Evolutionary conservation across 805 yeast genomes (phyloP), one percentile per base, ranked within the genome.

Genomic region (Kodamaea kakaduensis): DNA sequence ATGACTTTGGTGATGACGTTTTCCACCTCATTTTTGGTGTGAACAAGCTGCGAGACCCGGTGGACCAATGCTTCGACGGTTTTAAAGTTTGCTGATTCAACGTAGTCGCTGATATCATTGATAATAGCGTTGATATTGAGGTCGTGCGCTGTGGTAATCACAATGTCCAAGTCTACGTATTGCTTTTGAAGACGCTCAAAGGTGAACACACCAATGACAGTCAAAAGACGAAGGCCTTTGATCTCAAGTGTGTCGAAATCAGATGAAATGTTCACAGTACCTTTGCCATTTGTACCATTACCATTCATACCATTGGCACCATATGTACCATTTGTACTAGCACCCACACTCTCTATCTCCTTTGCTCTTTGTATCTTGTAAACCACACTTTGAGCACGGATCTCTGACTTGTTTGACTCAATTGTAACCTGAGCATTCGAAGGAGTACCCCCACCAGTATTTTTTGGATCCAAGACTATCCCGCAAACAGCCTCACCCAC

Each of bases 1-100:
- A 79, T 75, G 1, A 88, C 95, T 17, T 67, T 68, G 1, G 84
- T 93, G 12, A 56, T 48, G 1, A 73, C 74, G 15, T 58, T 49
- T 4, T 54, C 48, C 5, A 77, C 54, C 9, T 39, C 44, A 16
- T 64, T 61, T 25, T 64, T 54, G 39, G 69, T 66, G 23, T 75
- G 62, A 2, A 81, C 62, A 31, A 76, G 52, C 43, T 78, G 79
- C 3, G 86, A 80, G 17, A 86, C 81, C 8, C 78, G 73, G 40
- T 78, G 73, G 3, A 85, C 95, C 31, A 93, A 68, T 0, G 97
- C 96, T 54, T 93, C 99, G 1, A 93, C 94, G 0, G 99, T 93
- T 50, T 85, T 82, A 64, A 86, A 93, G 43, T 78, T 77, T 1
- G 95, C 74, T n/a, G 52, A 54, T 50, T 84, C 95, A n/a, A 87